Evolutionary conservation across 2,329 filamentous ascomycete species (phyloP).

Genomic region (Pseudocercospora cruenta): DNA sequence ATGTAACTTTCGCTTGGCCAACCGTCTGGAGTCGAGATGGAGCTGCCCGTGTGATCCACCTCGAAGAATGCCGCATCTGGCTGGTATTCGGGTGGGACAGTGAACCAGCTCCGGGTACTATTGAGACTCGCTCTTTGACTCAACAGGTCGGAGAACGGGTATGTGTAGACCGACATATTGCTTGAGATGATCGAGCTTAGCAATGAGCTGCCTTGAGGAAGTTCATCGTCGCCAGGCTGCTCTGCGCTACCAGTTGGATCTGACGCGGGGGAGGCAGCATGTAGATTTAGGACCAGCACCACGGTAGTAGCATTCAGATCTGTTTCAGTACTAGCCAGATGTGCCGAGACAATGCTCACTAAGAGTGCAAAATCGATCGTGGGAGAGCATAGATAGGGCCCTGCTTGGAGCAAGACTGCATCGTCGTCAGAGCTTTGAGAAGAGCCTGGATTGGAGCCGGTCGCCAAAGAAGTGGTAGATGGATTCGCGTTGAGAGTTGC

Average conservation of each 20-base stretch:
- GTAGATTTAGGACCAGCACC: constrained; percentile 62
- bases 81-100: constrained; percentile 44
- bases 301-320: constrained; percentile 59
- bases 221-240: constrained; percentile 36
- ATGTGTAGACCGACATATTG: constrained; percentile 56
- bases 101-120: constrained; percentile 56
- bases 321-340: constrained; percentile 57
- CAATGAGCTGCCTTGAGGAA: constrained; percentile 51
- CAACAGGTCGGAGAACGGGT: constrained; percentile 55
- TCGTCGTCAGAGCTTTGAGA: constrained; percentile 5
- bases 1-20: constrained; percentile 67
- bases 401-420: constrained; percentile 45
- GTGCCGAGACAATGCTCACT: constrained; percentile 55
- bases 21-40: constrained; percentile 57
- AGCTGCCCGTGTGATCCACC: constrained; percentile 40
- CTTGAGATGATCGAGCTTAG: constrained; percentile 54
- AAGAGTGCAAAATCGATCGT: constrained; percentile 56
- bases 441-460: constrained; percentile 3
- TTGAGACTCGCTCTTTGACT: constrained; percentile 62
- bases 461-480: constrained; percentile 14
- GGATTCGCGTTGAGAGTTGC: constrained; percentile 11
- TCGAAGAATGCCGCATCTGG: constrained; percentile 60
- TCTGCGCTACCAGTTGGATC: constrained; percentile 50
- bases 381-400: constrained; percentile 58
- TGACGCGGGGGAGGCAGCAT: constrained; percentile 55